phyloP scores from a whole-genome alignment of 2,329 filamentous ascomycete species.

The Aureobasidium sp. region DNA sequence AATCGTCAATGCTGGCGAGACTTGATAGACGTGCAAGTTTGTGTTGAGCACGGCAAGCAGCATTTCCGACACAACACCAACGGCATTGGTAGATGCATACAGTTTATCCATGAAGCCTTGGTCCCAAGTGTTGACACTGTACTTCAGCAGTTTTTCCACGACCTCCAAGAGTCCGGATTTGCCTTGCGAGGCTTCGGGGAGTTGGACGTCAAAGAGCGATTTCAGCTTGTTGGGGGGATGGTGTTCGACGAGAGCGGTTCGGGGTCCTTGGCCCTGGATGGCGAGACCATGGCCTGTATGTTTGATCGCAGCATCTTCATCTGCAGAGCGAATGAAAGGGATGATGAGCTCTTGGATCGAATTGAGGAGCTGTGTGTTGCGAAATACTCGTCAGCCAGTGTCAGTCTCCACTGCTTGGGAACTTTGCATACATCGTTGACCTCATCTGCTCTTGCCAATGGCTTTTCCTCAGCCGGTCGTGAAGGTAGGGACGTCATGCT shows the following conservation, averaged over 20 bases:
- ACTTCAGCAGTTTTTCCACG: constrained; percentile 63
- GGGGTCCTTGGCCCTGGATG: constrained; percentile 53
- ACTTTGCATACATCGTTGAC: constrained; percentile 25
- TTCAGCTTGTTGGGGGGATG: constrained; percentile 36
- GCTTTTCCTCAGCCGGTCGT: constrained; percentile 13
- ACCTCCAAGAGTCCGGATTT: constrained; percentile 36
- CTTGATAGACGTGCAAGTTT: constrained; percentile 89
- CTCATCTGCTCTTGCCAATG: constrained; percentile 25
- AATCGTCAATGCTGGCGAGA: constrained; percentile 78
- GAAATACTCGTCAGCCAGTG: constrained; percentile 8
- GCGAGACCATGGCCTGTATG: constrained; percentile 47
- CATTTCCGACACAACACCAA: constrained; percentile 77
- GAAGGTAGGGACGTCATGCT: constrained; percentile 14
- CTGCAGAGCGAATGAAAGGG: constrained; percentile 62
- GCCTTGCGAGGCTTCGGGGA: constrained; percentile 30
- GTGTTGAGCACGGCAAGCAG: constrained; percentile 83
- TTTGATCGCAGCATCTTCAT: constrained; percentile 52
- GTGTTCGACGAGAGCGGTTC: constrained; percentile 35
- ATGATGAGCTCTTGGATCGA: constrained; percentile 60
- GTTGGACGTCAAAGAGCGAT: constrained; percentile 29
- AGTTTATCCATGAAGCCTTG: constrained; percentile 95
- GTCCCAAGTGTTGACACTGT: constrained; percentile 98
- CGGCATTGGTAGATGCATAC: constrained; percentile 81
- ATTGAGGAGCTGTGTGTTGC: constrained; percentile 50
- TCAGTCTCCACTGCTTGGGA: not conserved